A percentile compares a stretch with the other conserved stretches of the same genome.
Conservation (phyloP, 352 stramenopile genomes). For the Phytopythium vexans region DNA sequence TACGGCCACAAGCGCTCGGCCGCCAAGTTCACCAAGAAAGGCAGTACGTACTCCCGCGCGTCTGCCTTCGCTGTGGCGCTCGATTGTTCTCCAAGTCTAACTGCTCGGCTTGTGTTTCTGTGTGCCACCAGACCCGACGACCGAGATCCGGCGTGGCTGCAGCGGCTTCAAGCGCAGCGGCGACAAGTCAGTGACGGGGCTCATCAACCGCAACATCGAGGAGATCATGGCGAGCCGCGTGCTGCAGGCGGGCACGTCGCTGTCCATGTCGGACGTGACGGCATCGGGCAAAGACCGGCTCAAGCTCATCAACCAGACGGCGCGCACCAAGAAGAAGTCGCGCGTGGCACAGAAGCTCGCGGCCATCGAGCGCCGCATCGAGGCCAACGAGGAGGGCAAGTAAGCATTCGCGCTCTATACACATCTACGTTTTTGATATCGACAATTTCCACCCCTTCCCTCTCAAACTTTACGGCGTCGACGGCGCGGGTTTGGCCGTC, state of each 20-base stretch:
- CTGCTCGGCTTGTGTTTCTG: neutral
- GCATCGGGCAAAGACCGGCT: constrained; percentile 73
- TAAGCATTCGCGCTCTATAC: neutral
- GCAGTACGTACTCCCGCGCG: constrained; percentile 47
- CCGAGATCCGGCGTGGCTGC: constrained; percentile 70
- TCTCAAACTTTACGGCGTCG: no score
- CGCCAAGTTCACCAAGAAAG: constrained; percentile 87
- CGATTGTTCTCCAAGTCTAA: neutral
- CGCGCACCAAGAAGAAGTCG: constrained; percentile 83
- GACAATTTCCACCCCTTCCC: no score
- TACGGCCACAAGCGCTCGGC: constrained; percentile 82
- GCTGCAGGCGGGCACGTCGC: constrained; percentile 58
- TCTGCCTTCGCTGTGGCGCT: neutral
- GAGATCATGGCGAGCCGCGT: constrained; percentile 85
- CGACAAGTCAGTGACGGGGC: constrained; percentile 68
- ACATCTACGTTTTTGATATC: no score
- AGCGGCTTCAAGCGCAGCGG: constrained; percentile 75
- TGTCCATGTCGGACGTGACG: constrained; percentile 66
- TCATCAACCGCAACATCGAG: constrained; percentile 88
- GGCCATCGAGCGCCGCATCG: constrained; percentile 72
- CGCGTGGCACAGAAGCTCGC: constrained; percentile 80
- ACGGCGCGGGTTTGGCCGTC: no score
- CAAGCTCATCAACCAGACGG: constrained; percentile 82
- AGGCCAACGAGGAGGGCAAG: constrained; percentile 68
- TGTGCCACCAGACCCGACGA: constrained; percentile 57